phyloP scores from a whole-genome alignment of 192 early-diverging fungal species.

The Coemansia umbellata region DNA sequence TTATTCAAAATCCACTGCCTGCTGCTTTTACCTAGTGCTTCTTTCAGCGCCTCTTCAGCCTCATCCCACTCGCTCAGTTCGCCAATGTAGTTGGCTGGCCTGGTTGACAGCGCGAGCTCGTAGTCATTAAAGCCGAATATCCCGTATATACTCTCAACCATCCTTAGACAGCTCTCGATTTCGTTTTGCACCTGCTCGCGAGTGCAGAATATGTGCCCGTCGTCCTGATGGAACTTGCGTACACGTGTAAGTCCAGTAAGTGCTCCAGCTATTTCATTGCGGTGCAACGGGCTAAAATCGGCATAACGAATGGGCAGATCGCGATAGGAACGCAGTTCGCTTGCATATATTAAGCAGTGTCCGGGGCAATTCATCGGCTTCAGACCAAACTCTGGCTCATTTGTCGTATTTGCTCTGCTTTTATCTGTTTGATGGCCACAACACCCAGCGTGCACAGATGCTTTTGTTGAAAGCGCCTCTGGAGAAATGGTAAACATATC shows the following conservation, averaged over 20 bases:
- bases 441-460: not conserved
- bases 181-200: constrained; percentile 74
- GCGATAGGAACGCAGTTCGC: constrained; percentile 72
- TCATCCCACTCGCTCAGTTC: constrained; percentile 67
- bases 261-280: constrained; percentile 90
- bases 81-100: constrained; percentile 76
- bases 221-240: constrained; percentile 94
- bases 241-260: constrained; percentile 88
- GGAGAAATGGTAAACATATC: constrained; percentile 78
- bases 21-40: constrained; percentile 63
- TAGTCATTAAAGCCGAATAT: constrained; percentile 77
- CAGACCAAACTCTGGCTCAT: constrained; percentile 71
- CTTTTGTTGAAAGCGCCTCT: not conserved
- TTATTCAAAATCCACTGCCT: constrained; percentile 66
- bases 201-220: constrained; percentile 94
- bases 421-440: constrained; percentile 32
- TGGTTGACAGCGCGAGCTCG: constrained; percentile 75
- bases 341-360: constrained; percentile 88
- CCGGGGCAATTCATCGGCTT: constrained; percentile 99
- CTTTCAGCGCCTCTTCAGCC: constrained; percentile 70
- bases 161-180: constrained; percentile 69
- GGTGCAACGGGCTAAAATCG: constrained; percentile 91
- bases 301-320: constrained; percentile 87
- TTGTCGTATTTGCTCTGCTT: constrained; percentile 10
- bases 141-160: constrained; percentile 75